Conservation (phyloP, 2,329 filamentous ascomycete species). For the Meredithiella fracta region DNA sequence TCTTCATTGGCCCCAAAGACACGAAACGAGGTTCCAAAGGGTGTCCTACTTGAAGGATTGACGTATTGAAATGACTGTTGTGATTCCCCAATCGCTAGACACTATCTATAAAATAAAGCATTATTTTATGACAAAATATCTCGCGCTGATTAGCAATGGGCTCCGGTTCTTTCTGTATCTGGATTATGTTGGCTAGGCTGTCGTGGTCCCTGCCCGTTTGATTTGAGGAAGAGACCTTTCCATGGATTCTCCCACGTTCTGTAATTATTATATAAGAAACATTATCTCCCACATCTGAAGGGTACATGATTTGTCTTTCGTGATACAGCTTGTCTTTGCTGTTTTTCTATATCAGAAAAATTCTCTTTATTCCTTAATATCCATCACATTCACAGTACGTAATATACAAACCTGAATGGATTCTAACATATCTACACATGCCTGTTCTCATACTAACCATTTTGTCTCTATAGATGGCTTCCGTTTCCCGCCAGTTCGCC, state of each 20-base stretch:
- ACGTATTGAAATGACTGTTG: neutral
- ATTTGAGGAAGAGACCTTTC: neutral
- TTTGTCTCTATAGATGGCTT: constrained; percentile 20
- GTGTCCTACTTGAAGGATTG: neutral
- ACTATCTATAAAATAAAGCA: no score
- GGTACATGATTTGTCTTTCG: neutral
- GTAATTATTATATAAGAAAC: constrained; percentile 3
- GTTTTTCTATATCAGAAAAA: constrained; percentile 1
- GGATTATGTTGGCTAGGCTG: neutral
- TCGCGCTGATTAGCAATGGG: neutral
- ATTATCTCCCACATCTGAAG: neutral
- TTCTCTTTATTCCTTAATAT: neutral
- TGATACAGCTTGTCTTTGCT: constrained; percentile 2
- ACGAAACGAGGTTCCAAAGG: neutral
- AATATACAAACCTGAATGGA: neutral
- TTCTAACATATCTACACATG: neutral
- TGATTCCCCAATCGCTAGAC: neutral
- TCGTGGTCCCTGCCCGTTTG: neutral
- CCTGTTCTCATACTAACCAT: constrained; percentile 1
- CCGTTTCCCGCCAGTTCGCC: constrained; percentile 36
- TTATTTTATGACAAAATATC: neutral
- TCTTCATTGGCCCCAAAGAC: neutral
- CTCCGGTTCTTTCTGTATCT: neutral
- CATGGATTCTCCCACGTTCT: neutral
- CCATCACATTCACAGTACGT: neutral